A percentile compares a stretch with the other conserved stretches of the same genome.
phyloP scores from a whole-genome alignment of 805 yeast genomes.

The Metschnikowia drakensbergensis region DNA sequence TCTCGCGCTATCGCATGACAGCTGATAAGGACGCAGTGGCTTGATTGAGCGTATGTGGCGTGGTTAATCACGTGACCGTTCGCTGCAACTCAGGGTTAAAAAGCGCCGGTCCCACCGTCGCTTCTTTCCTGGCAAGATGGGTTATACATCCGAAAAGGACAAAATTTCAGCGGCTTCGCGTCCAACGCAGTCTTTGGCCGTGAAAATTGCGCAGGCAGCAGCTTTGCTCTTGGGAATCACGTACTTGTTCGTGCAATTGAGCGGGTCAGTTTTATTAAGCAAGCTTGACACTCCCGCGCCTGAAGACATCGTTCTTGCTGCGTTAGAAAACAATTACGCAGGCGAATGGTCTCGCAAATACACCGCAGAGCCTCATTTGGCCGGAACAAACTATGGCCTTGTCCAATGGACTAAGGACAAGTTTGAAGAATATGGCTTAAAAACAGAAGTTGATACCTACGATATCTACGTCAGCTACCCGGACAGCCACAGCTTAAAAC shows the following conservation, averaged over 20 bases:
- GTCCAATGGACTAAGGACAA: conserved; percentile 57
- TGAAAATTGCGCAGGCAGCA: background rate
- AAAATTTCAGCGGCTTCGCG: background rate
- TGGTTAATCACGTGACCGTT: background rate
- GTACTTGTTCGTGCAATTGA: background rate
- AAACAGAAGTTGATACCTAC: conserved; percentile 48
- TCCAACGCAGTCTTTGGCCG: background rate
- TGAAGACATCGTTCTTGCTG: conserved; percentile 21
- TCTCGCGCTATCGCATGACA: background rate
- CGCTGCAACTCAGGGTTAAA: background rate
- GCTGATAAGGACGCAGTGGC: background rate
- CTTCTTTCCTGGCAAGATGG: background rate
- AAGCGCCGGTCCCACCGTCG: background rate
- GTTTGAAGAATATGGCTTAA: conserved; percentile 55
- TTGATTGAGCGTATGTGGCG: background rate
- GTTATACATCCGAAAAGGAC: background rate
- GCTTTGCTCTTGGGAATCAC: background rate
- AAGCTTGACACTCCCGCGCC: conserved; percentile 8
- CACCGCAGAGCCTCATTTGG: conserved; percentile 50
- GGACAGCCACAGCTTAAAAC: conserved; percentile 43
- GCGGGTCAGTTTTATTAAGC: background rate
- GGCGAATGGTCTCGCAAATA: conserved; percentile 53
- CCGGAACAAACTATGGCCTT: conserved; percentile 43
- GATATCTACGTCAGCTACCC: conserved; percentile 56
- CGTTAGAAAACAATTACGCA: conserved; percentile 38